phyloP scores from a whole-genome alignment of 2,329 filamentous ascomycete genomes.

The Graphiopsis chlorocephala region DNA sequence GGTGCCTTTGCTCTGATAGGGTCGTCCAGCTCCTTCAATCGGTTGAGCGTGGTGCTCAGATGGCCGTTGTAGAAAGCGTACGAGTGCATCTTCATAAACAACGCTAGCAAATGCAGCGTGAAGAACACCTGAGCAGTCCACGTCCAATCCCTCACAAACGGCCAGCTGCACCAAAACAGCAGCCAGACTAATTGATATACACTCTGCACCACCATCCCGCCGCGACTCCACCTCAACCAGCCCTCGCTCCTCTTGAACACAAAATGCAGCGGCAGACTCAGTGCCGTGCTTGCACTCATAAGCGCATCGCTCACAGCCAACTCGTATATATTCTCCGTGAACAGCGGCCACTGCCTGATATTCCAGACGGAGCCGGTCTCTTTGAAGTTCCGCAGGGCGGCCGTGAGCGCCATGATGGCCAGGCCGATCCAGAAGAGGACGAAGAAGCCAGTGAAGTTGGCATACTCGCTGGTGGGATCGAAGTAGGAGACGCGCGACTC shows the following conservation, averaged over 20 bases:
- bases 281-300: constrained; percentile 75
- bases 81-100: constrained; percentile 99
- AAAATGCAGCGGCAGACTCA: constrained; percentile 72
- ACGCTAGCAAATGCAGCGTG: constrained; percentile 80
- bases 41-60: constrained; percentile 79
- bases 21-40: constrained; percentile 74
- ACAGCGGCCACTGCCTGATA: constrained; percentile 81
- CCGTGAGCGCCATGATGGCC: constrained; percentile 93
- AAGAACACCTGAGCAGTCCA: constrained; percentile 98
- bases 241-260: constrained; percentile 58
- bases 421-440: constrained; percentile 97
- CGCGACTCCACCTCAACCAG: constrained; percentile 67
- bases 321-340: constrained; percentile 86
- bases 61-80: constrained; percentile 99
- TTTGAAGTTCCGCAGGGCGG: constrained; percentile 88
- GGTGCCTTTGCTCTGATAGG: constrained; percentile 51
- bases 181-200: constrained; percentile 79
- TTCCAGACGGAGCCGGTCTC: constrained; percentile 86
- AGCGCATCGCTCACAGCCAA: constrained; percentile 76
- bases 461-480: constrained; percentile 85
- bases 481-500: constrained; percentile 90
- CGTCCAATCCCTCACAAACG: constrained; percentile 83
- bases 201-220: constrained; percentile 81
- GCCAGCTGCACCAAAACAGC: constrained; percentile 69
- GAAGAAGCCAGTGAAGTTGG: constrained; percentile 96